Percentiles rank a stretch among this genome's conserved stretches.
These are phyloP conservation scores for Alternaria incomplexa DNA, from an alignment of 2,329 filamentous ascomycete genomes.

Conservation along the genomic window DNA sequence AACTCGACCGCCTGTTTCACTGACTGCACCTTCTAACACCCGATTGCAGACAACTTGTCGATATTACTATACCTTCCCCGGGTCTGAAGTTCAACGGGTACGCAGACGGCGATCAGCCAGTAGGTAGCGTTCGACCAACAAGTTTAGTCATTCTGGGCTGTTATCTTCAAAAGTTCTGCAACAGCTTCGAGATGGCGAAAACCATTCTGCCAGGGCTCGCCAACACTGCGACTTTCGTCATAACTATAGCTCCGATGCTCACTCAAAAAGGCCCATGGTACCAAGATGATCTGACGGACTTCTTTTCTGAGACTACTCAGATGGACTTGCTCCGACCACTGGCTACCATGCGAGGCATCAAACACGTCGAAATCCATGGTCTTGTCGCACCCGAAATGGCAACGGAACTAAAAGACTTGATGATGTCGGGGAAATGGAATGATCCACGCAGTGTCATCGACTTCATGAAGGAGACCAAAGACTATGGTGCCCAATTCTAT, in stretches of 20 bases:
- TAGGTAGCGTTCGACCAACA: too few relatives aligned
- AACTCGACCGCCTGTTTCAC: too few relatives aligned
- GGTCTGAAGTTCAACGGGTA: too few relatives aligned
- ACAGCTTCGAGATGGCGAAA: background rate
- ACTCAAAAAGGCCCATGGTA: background rate
- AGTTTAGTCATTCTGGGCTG: accelerated
- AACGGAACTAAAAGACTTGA: accelerated
- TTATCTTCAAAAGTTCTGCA: accelerated
- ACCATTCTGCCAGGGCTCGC: background rate
- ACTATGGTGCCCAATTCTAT: accelerated
- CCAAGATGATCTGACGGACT: background rate
- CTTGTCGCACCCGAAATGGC: accelerated
- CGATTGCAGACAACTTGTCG: background rate
- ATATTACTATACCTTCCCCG: too few relatives aligned
- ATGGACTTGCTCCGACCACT: accelerated
- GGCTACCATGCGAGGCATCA: accelerated
- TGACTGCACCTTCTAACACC: too few relatives aligned
- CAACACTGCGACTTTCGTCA: background rate
- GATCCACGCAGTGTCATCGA: accelerated
- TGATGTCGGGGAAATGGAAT: background rate
- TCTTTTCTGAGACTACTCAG: background rate
- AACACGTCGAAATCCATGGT: background rate
- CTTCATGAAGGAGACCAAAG: accelerated
- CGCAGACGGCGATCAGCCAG: too few relatives aligned
- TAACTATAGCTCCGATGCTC: background rate